phyloP scores from a whole-genome alignment of 2,329 filamentous ascomycete genomes.

The Rugonectria rugulosa region DNA sequence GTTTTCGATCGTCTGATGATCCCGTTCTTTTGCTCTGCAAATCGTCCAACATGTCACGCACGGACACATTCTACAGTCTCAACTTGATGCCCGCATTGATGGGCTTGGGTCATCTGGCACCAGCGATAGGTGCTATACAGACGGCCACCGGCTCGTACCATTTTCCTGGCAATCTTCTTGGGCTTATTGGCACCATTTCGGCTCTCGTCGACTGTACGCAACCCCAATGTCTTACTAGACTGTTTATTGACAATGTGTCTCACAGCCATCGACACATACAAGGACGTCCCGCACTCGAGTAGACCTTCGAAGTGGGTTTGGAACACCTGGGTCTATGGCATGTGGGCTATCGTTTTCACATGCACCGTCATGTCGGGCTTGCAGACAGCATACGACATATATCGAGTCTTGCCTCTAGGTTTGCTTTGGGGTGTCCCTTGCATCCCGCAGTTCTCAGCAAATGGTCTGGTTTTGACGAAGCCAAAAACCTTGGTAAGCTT shows the following conservation, averaged over 20 bases:
- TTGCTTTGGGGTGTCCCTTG: slow-evolving; percentile 23
- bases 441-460: slow-evolving; percentile 3
- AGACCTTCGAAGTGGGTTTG: slow-evolving; percentile 18
- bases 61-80: slow-evolving; percentile 20
- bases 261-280: slow-evolving; percentile 23
- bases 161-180: slow-evolving; percentile 13
- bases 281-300: slow-evolving; percentile 3
- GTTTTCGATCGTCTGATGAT: slow-evolving; percentile 3
- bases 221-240: background rate
- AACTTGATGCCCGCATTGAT: slow-evolving; percentile 21
- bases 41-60: slow-evolving; percentile 5
- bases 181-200: slow-evolving; percentile 19
- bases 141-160: slow-evolving; percentile 16
- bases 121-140: slow-evolving; percentile 20
- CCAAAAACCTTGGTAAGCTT: slow-evolving; percentile 21
- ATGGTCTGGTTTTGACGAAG: slow-evolving; percentile 10
- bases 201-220: slow-evolving; percentile 17
- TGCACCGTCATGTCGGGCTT: slow-evolving; percentile 6
- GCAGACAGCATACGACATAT: slow-evolving; percentile 20
- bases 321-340: slow-evolving; percentile 10
- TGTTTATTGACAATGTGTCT: background rate
- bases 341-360: slow-evolving; percentile 4
- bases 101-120: slow-evolving; percentile 19
- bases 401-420: slow-evolving; percentile 20
- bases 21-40: background rate